A percentile compares a stretch with the other conserved stretches of the same genome.
These are phyloP conservation scores for Nicotiana otophora DNA, from an alignment of 257 asterid species.

Conservation along the genomic window DNA sequence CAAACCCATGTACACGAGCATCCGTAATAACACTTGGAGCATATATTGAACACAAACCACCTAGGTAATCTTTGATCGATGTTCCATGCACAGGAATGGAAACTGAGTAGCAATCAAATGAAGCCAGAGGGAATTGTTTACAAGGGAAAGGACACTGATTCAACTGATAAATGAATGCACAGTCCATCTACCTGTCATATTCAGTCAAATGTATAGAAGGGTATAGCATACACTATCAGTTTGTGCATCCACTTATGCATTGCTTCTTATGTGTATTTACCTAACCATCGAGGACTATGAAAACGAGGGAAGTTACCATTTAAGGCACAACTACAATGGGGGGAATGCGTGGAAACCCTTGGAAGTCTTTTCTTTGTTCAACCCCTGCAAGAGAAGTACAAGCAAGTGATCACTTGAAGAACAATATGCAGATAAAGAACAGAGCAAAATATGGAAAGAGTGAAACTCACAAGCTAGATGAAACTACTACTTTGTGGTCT, in stretches of 20 bases:
- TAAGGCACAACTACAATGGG: constrained; percentile 7
- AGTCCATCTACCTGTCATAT: neutral
- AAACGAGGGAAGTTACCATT: neutral
- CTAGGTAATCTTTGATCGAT: neutral
- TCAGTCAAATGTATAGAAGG: neutral
- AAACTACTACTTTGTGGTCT: constrained; percentile 7
- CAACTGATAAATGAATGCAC: neutral
- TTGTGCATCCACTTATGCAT: neutral
- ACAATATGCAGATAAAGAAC: neutral
- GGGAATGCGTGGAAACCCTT: neutral
- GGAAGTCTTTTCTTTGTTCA: constrained; percentile 8
- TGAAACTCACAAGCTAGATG: constrained; percentile 21
- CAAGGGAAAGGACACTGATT: neutral
- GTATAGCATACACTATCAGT: neutral
- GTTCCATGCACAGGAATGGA: neutral
- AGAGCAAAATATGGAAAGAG: neutral
- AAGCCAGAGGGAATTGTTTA: neutral
- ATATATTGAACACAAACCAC: too few species aligned
- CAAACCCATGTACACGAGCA: neutral
- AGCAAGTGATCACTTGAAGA: neutral
- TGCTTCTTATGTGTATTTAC: neutral
- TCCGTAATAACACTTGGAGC: neutral
- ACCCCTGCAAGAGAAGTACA: constrained; percentile 1
- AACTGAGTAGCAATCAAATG: neutral
- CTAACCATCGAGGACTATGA: neutral